Conservation (phyloP, 2,329 filamentous ascomycete genomes). For the Fonsecaea nubica region DNA sequence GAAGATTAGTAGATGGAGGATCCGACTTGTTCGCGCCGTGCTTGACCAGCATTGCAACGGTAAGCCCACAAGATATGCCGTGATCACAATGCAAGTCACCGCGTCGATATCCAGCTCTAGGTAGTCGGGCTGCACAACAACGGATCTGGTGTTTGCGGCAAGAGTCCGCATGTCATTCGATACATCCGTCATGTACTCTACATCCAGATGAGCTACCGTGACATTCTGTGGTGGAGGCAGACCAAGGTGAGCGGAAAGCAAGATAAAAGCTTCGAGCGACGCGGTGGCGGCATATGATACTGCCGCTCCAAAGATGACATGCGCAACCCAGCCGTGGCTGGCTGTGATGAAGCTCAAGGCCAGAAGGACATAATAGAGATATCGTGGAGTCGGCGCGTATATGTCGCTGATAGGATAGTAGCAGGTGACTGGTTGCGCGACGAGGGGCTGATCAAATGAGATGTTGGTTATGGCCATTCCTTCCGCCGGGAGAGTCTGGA, state of each 20-base stretch:
- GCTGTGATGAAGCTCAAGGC: slow-evolving; percentile 42
- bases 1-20: slow-evolving; percentile 42
- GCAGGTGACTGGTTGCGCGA: slow-evolving; percentile 44
- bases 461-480: slow-evolving; percentile 4
- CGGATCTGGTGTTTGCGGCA: slow-evolving; percentile 34
- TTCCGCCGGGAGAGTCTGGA: background rate
- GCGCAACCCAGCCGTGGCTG: slow-evolving; percentile 45
- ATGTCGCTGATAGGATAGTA: slow-evolving; percentile 46
- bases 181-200: background rate
- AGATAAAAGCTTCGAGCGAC: slow-evolving; percentile 45
- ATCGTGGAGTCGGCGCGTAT: slow-evolving; percentile 45
- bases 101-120: slow-evolving; percentile 46
- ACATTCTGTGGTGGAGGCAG: slow-evolving; percentile 31
- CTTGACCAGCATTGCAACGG: slow-evolving; percentile 47
- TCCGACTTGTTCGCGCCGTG: slow-evolving; percentile 41
- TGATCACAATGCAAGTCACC: slow-evolving; percentile 45
- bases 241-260: slow-evolving; percentile 39
- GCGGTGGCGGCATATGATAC: slow-evolving; percentile 46
- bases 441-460: slow-evolving; percentile 31
- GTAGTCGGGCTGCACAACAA: slow-evolving; percentile 42
- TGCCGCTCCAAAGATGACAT: slow-evolving; percentile 45
- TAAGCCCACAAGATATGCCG: slow-evolving; percentile 46
- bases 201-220: slow-evolving; percentile 39
- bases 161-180: slow-evolving; percentile 38
- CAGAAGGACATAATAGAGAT: slow-evolving; percentile 45